A percentile compares a stretch with the other conserved stretches of the same genome.
phyloP scores from a whole-genome alignment of 768 basidiomycete genomes.

The Mycena galericulata region DNA sequence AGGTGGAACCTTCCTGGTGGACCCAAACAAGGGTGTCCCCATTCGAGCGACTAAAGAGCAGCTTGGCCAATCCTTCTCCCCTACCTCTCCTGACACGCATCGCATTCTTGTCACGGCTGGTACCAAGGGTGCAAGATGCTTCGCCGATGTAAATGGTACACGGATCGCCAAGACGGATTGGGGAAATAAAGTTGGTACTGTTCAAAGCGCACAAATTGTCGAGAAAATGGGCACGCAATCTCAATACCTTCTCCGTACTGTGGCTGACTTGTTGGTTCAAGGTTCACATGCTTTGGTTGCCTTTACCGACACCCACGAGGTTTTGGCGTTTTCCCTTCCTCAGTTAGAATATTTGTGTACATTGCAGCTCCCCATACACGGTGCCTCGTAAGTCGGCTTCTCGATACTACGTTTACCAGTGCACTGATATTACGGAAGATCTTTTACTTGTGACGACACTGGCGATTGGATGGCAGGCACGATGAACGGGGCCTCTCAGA shows the following conservation, averaged over 20 bases:
- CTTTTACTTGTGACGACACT: constrained; percentile 57
- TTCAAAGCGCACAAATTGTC: constrained; percentile 65
- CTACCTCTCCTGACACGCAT: constrained; percentile 39
- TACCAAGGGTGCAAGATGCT: constrained; percentile 66
- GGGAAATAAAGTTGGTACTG: constrained; percentile 62
- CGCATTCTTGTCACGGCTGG: constrained; percentile 63
- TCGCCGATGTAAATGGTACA: constrained; percentile 72
- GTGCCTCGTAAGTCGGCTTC: constrained; percentile 47
- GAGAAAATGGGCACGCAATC: constrained; percentile 67
- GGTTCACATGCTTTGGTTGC: constrained; percentile 67
- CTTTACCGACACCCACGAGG: constrained; percentile 62
- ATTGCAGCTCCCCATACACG: constrained; percentile 48
- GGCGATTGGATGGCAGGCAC: constrained; percentile 68
- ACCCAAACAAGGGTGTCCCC: constrained; percentile 59
- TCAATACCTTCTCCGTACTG: constrained; percentile 2
- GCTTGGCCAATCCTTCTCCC: constrained; percentile 51
- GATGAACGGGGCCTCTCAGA: constrained; percentile 47
- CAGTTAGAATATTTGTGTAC: constrained; percentile 68
- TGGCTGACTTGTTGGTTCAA: constrained; percentile 31
- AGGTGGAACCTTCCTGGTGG: constrained; percentile 65
- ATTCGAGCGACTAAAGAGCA: constrained; percentile 48
- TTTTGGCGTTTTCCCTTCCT: constrained; percentile 72
- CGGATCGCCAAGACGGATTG: constrained; percentile 76
- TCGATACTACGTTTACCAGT: constrained; percentile 12
- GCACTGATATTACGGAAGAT: constrained; percentile 43